Conservation (phyloP, 345 rosid genomes). For the Bruguiera sexangula region DNA sequence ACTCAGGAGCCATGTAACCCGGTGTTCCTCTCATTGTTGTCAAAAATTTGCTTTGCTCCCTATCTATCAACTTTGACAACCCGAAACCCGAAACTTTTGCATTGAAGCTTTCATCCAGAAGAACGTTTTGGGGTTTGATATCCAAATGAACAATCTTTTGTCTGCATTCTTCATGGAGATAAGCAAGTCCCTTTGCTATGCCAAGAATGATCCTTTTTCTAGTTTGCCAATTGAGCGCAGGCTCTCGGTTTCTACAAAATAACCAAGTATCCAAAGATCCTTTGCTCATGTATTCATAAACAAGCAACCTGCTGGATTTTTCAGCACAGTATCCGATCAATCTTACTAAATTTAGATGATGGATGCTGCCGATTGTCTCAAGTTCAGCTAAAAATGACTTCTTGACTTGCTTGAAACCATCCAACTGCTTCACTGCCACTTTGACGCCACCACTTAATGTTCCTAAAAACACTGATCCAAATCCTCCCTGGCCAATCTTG, state of each 20-base stretch:
- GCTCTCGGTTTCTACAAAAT: neutral
- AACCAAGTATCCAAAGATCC: constrained; percentile 17
- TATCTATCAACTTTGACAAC: constrained; percentile 2
- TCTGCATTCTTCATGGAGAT: constrained; percentile 19
- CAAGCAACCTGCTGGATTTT: constrained; percentile 10
- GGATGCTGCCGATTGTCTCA: constrained; percentile 58
- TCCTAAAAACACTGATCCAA: constrained; percentile 71
- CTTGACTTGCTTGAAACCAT: constrained; percentile 58
- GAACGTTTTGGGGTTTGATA: constrained; percentile 18
- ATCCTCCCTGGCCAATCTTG: constrained; percentile 77
- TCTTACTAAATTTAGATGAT: constrained; percentile 36
- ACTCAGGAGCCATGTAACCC: constrained; percentile 20
- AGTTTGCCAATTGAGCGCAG: constrained; percentile 7
- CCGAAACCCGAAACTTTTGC: constrained; percentile 22
- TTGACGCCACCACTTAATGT: constrained; percentile 59
- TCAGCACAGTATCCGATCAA: constrained; percentile 12
- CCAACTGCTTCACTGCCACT: constrained; percentile 79
- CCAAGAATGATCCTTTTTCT: constrained; percentile 10
- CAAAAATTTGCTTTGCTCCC: neutral
- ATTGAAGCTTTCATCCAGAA: constrained; percentile 1
- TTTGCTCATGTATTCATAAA: constrained; percentile 18
- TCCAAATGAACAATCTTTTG: constrained; percentile 9
- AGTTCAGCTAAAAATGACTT: constrained; percentile 68
- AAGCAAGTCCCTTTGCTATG: neutral
- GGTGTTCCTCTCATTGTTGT: constrained; percentile 14